Conservation (phyloP, 2,329 filamentous ascomycete genomes). For the Elsinoe ampelina region DNA sequence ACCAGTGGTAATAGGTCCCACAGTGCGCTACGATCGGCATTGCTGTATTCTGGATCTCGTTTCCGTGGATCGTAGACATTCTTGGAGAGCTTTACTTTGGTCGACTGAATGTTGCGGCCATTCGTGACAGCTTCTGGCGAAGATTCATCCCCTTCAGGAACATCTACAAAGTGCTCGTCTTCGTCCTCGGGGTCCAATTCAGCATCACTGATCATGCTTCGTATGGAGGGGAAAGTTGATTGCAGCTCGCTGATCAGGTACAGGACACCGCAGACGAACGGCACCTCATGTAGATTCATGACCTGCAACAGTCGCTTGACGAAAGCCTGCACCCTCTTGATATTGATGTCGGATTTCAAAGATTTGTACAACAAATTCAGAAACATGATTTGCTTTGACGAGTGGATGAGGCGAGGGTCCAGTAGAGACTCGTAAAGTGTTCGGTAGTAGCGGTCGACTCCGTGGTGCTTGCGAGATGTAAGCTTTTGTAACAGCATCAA, state of each 20-base stretch:
- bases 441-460: slow-evolving; percentile 84
- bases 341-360: slow-evolving; percentile 80
- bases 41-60: slow-evolving; percentile 81
- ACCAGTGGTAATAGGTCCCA: slow-evolving; percentile 84
- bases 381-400: slow-evolving; percentile 92
- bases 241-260: slow-evolving; percentile 80
- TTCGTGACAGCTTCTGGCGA: slow-evolving; percentile 29
- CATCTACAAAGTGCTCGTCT: slow-evolving; percentile 61
- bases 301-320: slow-evolving; percentile 87
- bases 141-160: slow-evolving; percentile 40
- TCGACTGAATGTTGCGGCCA: slow-evolving; percentile 19
- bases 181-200: slow-evolving; percentile 67
- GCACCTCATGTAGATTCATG: slow-evolving; percentile 77
- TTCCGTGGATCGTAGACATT: slow-evolving; percentile 73
- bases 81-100: slow-evolving; percentile 13
- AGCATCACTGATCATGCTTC: slow-evolving; percentile 67
- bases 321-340: slow-evolving; percentile 89
- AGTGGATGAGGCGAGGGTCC: slow-evolving; percentile 77
- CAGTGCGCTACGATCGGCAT: slow-evolving; percentile 83
- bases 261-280: slow-evolving; percentile 87
- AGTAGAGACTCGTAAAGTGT: slow-evolving; percentile 91
- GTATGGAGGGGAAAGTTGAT: slow-evolving; percentile 68
- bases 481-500: slow-evolving; percentile 92
- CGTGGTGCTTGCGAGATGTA: slow-evolving; percentile 67
- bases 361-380: slow-evolving; percentile 84